Evolutionary conservation across 108 stramenopile genomes (phyloP), one percentile per base, ranked within the genome.

Genomic region (Cyclotella choctawhatcheeana): DNA sequence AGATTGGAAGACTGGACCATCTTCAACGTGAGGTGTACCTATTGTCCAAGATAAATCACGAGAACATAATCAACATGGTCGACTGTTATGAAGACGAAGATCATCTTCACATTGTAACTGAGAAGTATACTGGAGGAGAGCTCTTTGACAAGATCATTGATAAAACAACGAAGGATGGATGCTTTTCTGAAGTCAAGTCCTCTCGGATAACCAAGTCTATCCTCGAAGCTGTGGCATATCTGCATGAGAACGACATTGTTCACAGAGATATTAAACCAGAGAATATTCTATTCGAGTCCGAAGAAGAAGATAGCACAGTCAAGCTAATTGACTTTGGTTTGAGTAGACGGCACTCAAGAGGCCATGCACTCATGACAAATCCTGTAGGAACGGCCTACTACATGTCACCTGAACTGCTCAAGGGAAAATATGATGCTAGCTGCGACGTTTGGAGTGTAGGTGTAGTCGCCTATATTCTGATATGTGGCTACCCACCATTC

Each of bases 401-500:
- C 51, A 85, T 89, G 64, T 44, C 51, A 12, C 91, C 88, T 2
- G 91, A 92, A 60, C 74, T 92, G 2, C 40, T 70, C 22, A 77
- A 84, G 44, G 69, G 59, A 24, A 58, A 44, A n/a, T 93, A 93
- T 52, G 88, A 85, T 48, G 72, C 60, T 16, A 45, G 79, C 18
- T 60, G 71, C 55, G 97, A 97, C 67, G 87, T 97, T 81, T 98
- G 98, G 97, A 84, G 84, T 32, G 58, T 97, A 30, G 98, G 98
- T 21, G 94, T 97, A n/a, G 89, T 98, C 51, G 77, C 84, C 0
- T 98, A 92, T 74, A 93, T 97, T 32, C 63, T 98, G 12, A 60
- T 98, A 16, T 94, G 90, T 29, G 97, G 97, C 5, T 99, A 97
- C 69, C 97, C 97, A 16, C 99, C 99, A 31, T 98, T 99, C 73